phyloP scores from a whole-genome alignment of 1,284 basidiomycete genomes.

The Irpex sp. region DNA sequence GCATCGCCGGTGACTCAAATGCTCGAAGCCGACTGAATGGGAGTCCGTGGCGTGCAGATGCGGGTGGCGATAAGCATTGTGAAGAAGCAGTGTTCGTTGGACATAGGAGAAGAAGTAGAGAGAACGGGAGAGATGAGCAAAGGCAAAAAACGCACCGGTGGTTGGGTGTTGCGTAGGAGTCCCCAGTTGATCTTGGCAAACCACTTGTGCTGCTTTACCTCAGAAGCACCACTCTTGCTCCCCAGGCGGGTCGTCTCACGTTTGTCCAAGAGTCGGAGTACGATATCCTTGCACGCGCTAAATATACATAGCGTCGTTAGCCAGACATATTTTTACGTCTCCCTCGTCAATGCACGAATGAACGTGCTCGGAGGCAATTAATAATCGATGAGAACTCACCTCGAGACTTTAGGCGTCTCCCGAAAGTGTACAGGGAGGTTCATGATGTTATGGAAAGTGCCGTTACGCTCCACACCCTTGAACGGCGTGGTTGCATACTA shows the following conservation, averaged over 20 bases:
- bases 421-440: constrained; percentile 90
- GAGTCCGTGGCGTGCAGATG: background rate
- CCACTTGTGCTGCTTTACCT: constrained; percentile 99
- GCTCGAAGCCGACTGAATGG: background rate
- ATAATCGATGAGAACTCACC: constrained; percentile 55
- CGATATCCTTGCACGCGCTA: constrained; percentile 89
- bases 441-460: constrained; percentile 97
- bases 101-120: background rate
- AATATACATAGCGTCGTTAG: background rate
- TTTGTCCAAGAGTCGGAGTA: constrained; percentile 93
- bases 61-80: background rate
- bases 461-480: constrained; percentile 95
- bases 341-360: background rate
- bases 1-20: background rate
- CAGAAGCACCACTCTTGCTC: constrained; percentile 93
- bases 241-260: constrained; percentile 91
- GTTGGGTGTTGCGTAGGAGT: constrained; percentile 90
- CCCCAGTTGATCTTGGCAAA: constrained; percentile 98
- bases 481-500: constrained; percentile 98
- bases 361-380: background rate
- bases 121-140: background rate
- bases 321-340: background rate
- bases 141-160: constrained; percentile 76
- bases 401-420: constrained; percentile 87
- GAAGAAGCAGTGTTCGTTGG: background rate